Percentiles rank a stretch among this genome's conserved stretches.
These are phyloP conservation scores for Anaeromyces robustus DNA, from an alignment of 192 early-diverging fungal species.

Conservation along the genomic window DNA sequence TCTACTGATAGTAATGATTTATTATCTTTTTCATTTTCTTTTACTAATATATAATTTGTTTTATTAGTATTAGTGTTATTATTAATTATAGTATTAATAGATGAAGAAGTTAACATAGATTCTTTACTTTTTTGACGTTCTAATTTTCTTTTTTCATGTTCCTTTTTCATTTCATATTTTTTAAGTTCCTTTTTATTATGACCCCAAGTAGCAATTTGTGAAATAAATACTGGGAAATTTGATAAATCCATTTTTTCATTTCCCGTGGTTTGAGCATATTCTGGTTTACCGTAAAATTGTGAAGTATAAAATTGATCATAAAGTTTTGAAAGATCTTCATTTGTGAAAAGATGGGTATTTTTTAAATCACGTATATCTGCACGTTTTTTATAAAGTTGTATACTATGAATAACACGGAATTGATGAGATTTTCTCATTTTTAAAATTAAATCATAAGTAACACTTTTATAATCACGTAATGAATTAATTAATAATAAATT, in stretches of 20 bases:
- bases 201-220: neutral
- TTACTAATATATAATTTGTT: too few species aligned
- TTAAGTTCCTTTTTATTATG: neutral
- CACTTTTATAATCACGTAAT: neutral
- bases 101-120: too few species aligned
- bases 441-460: neutral
- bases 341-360: neutral
- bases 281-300: neutral
- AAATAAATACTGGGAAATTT: neutral
- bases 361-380: neutral
- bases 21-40: too few species aligned
- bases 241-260: neutral
- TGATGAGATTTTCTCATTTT: neutral
- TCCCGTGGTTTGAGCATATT: neutral
- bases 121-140: neutral
- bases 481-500: constrained; percentile 16
- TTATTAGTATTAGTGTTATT: too few species aligned
- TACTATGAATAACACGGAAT: neutral
- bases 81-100: too few species aligned
- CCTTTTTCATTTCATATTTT: neutral
- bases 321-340: neutral
- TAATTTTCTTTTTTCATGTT: neutral
- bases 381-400: neutral
- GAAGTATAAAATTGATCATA: neutral
- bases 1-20: too few species aligned